phyloP scores from a whole-genome alignment of 306 rosid genomes.

The Cucumis cinereus region DNA sequence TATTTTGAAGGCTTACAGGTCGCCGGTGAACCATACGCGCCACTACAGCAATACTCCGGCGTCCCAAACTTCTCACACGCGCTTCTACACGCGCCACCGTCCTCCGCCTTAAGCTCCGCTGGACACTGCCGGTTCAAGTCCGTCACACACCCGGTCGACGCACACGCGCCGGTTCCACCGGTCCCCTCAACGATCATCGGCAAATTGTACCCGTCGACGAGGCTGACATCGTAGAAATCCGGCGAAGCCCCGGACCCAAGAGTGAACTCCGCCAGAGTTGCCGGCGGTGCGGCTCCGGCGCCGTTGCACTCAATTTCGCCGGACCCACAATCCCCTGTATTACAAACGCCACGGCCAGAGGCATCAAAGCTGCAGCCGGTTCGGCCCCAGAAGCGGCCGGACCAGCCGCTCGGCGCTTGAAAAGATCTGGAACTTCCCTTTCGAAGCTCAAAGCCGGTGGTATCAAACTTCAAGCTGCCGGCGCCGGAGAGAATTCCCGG shows the following conservation, averaged over 20 bases:
- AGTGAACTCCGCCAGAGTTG: constrained; percentile 55
- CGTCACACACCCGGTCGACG: constrained; percentile 35
- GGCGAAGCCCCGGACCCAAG: constrained; percentile 36
- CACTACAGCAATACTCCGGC: constrained; percentile 55
- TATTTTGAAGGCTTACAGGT: constrained; percentile 42
- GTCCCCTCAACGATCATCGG: constrained; percentile 39
- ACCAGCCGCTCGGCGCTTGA: constrained; percentile 60
- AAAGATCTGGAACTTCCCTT: constrained; percentile 23
- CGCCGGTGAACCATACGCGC: constrained; percentile 31
- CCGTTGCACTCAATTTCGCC: constrained; percentile 42
- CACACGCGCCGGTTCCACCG: constrained; percentile 38
- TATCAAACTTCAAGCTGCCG: constrained; percentile 44
- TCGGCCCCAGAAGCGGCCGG: constrained; percentile 67
- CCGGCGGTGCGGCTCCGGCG: constrained; percentile 44
- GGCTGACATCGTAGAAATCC: constrained; percentile 63
- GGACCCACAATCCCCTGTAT: constrained; percentile 56
- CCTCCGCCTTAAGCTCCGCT: constrained; percentile 26
- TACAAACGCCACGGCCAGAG: constrained; percentile 31
- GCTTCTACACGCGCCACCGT: constrained; percentile 46
- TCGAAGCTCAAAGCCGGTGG: constrained; percentile 40
- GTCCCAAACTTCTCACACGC: constrained; percentile 53
- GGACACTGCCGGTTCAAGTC: constrained; percentile 46
- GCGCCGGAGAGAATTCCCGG: constrained; percentile 36
- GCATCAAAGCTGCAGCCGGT: constrained; percentile 45
- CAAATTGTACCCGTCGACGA: constrained; percentile 56